Evolutionary conservation across 192 early-diverging fungal genomes (phyloP), one percentile per base, ranked within the genome.

Genomic region (Entomortierella parvispora): DNA sequence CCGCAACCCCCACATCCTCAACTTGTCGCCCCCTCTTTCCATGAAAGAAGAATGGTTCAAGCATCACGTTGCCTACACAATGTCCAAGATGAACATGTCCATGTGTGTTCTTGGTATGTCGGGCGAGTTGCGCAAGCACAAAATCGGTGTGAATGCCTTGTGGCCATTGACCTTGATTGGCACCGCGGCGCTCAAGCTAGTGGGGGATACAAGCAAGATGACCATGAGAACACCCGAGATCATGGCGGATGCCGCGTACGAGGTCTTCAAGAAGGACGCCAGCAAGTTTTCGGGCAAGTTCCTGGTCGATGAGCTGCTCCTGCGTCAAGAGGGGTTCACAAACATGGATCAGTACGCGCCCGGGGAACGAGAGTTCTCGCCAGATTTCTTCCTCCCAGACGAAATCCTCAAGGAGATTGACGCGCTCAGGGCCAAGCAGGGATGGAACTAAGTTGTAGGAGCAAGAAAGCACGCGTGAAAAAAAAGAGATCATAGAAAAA

Each of bases 11-110:
- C 89, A 90, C 31, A 88, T 95, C 17, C 84, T 95, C 50, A 92
- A 84, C 57, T 65, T 94, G 53, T 87, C 86, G 42, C 91, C 91
- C 51, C 93, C 94, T 15, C 82, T 93, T 60, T 78, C 76, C 7
- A 88, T 94, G 83, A 79, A 86, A 49, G 82, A 85, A n/a, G 77
- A 85, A 49, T 94, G 89, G 90, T 94, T 93, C 79, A 83, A 78
- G 32, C 44, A 58, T 51, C 85, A 90, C 65, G 90, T 89, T 29
- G 88, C 87, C 7, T 91, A 91, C 68, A 83, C 88, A 2, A 88
- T 92, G 25, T 82, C 89, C 79, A 92, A 92, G 80, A 82, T 85
- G 82, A 88, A 87, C 80, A 94, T 95, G 94, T 85, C 83, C 17
- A 81, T 95, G 81, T 87, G 82, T 51, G 90, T 91, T 9, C 68